These are phyloP conservation scores for Annulohypoxylon stygium DNA, from an alignment of 495 filamentous ascomycete species.

Conservation along the genomic window DNA sequence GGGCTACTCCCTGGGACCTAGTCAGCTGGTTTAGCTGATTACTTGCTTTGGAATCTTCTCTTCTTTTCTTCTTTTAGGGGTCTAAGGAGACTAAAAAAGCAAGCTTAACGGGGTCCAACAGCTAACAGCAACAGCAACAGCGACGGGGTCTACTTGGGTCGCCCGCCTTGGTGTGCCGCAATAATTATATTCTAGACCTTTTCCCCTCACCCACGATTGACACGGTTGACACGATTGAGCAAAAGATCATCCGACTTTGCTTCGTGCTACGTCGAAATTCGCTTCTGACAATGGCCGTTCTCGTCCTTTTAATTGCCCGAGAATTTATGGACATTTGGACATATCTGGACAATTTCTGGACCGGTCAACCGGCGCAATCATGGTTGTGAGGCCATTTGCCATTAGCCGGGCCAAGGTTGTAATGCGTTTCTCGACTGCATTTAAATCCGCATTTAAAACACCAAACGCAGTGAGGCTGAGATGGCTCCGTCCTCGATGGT, in stretches of 20 bases:
- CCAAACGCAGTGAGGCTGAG: slow-evolving; percentile 38
- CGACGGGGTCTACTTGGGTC: not conserved
- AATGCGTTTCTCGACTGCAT: slow-evolving; percentile 21
- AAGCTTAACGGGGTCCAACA: slow-evolving; percentile 12
- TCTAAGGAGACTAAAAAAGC: slow-evolving; percentile 15
- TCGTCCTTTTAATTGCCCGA: slow-evolving; percentile 34
- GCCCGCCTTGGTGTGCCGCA: slow-evolving; percentile 35
- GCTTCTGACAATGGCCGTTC: slow-evolving; percentile 21
- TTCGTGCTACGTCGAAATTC: slow-evolving; percentile 28
- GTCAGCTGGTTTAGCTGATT: not conserved
- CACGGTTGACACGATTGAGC: slow-evolving; percentile 1
- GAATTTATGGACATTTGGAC: not conserved
- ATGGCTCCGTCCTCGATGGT: slow-evolving; percentile 26
- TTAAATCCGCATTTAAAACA: slow-evolving; percentile 6
- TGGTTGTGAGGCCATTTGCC: slow-evolving; percentile 31
- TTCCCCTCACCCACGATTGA: slow-evolving; percentile 47
- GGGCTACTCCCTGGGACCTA: too few species aligned
- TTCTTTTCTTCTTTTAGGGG: slow-evolving; percentile 26
- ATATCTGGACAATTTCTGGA: slow-evolving; percentile 24
- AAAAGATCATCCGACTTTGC: slow-evolving; percentile 43
- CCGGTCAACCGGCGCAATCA: slow-evolving; percentile 32
- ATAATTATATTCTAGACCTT: slow-evolving; percentile 44
- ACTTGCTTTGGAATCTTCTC: slow-evolving; percentile 25
- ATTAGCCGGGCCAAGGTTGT: slow-evolving; percentile 26
- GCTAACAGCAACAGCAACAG: not conserved